Percentiles rank a stretch among this genome's conserved stretches.
These are phyloP conservation scores for Metschnikowia anglica DNA, from an alignment of 805 yeast species.

Conservation along the genomic window DNA sequence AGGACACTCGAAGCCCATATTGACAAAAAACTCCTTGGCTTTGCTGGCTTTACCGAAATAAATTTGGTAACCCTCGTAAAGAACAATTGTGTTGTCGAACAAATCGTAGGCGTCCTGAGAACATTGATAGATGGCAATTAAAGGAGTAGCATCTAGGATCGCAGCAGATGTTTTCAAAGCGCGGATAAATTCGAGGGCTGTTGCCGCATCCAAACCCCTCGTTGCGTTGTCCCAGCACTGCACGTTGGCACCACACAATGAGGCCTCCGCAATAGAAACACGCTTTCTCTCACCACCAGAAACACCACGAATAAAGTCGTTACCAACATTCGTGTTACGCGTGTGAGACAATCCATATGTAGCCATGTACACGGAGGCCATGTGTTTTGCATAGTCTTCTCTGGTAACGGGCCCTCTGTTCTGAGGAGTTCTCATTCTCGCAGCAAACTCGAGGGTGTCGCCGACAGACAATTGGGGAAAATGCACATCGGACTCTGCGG, in stretches of 20 bases:
- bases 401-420: conserved; percentile 63
- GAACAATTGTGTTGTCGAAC: conserved; percentile 60
- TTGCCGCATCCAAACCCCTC: conserved; percentile 68
- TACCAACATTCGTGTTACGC: conserved; percentile 58
- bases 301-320: conserved; percentile 64
- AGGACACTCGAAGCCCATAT: conserved; percentile 63
- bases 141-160: conserved; percentile 53
- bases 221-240: conserved; percentile 71
- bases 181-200: conserved; percentile 64
- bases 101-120: conserved; percentile 61
- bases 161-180: conserved; percentile 58
- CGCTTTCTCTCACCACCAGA: conserved; percentile 75
- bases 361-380: conserved; percentile 45
- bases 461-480: conserved; percentile 68
- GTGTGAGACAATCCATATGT: conserved; percentile 56
- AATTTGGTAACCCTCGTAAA: conserved; percentile 61
- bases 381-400: conserved; percentile 46
- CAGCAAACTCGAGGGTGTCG: conserved; percentile 62
- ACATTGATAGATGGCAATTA: conserved; percentile 68
- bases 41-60: conserved; percentile 54
- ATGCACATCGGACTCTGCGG: conserved; percentile 67
- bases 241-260: conserved; percentile 46
- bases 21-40: conserved; percentile 54
- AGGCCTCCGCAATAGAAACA: conserved; percentile 67
- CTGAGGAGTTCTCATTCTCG: conserved; percentile 59